Percentiles rank a stretch among this genome's conserved stretches.
phyloP scores from a whole-genome alignment of 225 moss, liverwort and hornwort species.

The Marchantia paleacea region DNA sequence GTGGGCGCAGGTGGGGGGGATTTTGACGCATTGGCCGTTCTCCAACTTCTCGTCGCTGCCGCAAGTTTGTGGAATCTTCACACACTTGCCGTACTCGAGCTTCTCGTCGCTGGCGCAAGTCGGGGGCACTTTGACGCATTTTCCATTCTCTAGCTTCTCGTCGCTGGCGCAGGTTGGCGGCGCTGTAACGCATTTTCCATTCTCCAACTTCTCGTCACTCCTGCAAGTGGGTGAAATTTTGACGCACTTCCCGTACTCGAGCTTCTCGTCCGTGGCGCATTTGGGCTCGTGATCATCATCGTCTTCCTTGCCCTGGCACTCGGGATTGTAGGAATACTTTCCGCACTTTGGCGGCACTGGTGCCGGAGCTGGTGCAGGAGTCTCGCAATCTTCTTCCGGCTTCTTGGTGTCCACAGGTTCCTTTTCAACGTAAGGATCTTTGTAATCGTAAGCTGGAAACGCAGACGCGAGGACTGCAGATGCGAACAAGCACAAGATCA shows the following conservation, averaged over 20 bases:
- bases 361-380: too few species aligned
- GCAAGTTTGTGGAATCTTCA: background rate
- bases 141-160: background rate
- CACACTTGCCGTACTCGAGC: background rate
- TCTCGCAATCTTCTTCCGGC: too few species aligned
- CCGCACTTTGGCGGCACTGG: too few species aligned
- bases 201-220: background rate
- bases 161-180: background rate
- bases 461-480: background rate
- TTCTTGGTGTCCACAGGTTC: background rate
- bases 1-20: background rate
- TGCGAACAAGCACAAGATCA: background rate
- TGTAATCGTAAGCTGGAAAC: background rate
- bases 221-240: background rate
- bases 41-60: background rate
- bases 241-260: too few species aligned
- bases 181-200: background rate
- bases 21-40: background rate
- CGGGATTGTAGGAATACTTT: too few species aligned
- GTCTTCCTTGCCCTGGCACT: too few species aligned
- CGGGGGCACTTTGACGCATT: background rate
- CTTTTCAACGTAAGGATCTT: background rate
- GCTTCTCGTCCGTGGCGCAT: too few species aligned
- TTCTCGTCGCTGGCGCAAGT: background rate
- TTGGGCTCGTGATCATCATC: too few species aligned